Evolutionary conservation across 1,284 basidiomycete species (phyloP).

Genomic region (Leucoagaricus sp.): DNA sequence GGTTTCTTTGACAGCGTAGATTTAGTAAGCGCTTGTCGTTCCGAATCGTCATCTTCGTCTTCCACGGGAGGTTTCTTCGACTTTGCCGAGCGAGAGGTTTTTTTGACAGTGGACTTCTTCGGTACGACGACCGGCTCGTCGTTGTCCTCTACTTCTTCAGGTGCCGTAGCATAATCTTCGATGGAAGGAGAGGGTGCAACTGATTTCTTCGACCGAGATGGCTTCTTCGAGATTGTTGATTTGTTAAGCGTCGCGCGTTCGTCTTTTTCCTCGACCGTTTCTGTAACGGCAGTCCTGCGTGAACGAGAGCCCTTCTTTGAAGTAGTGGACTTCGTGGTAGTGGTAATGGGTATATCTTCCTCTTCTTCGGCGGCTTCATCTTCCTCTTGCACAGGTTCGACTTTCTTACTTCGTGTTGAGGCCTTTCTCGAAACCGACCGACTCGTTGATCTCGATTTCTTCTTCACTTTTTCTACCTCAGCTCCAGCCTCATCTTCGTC

Average conservation of each 20-base stretch:
- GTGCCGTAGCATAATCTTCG: conserved; percentile 16
- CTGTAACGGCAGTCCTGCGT: background rate
- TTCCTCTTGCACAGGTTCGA: background rate
- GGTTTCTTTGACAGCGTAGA: too few species aligned
- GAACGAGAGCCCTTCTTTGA: conserved; percentile 2
- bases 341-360: background rate
- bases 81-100: background rate
- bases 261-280: conserved; percentile 13
- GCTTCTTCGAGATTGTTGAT: conserved; percentile 6
- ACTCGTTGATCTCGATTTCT: conserved; percentile 23
- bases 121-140: background rate
- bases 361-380: background rate
- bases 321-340: background rate
- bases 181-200: conserved; percentile 10
- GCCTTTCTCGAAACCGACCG: conserved; percentile 13
- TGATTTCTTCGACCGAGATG: conserved; percentile 10
- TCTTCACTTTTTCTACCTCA: conserved; percentile 31
- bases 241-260: conserved; percentile 15
- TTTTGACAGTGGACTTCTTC: background rate
- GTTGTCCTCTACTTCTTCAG: conserved; percentile 12
- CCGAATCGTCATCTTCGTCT: too few species aligned
- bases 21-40: too few species aligned
- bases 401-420: conserved; percentile 16
- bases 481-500: conserved; percentile 21
- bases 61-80: background rate